Evolutionary conservation across 495 filamentous ascomycete genomes (phyloP).

Genomic region (Penicillium riverlandense): DNA sequence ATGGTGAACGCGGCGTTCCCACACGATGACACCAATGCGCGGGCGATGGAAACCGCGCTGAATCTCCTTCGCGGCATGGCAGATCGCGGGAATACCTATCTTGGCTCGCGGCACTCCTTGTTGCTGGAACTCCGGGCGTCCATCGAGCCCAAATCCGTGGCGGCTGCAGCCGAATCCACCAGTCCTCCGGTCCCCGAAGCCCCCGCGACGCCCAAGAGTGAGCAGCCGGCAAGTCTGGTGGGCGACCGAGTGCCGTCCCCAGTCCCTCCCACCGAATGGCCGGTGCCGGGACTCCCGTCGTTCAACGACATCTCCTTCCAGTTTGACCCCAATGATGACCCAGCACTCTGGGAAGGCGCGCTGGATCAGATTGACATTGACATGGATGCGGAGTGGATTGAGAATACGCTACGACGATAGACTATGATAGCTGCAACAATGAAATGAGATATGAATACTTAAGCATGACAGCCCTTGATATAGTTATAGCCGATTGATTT

Average conservation of each 20-base stretch:
- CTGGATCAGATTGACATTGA: constrained; percentile 32
- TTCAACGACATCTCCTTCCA: constrained; percentile 28
- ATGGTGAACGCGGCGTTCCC: constrained; percentile 46
- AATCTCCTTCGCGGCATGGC: constrained; percentile 38
- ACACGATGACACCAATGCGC: constrained; percentile 24
- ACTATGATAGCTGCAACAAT: background rate
- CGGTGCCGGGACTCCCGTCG: constrained; percentile 15
- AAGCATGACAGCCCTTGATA: too few species aligned
- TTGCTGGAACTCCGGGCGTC: constrained; percentile 27
- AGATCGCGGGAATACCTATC: constrained; percentile 39
- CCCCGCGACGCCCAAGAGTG: constrained; percentile 12
- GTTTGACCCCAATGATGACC: constrained; percentile 30
- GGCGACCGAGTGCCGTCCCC: background rate
- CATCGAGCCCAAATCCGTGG: constrained; percentile 13
- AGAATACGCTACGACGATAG: constrained; percentile 23
- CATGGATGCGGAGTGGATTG: constrained; percentile 37
- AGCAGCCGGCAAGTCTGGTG: constrained; percentile 5
- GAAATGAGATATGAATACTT: too few species aligned
- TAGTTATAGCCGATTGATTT: too few species aligned
- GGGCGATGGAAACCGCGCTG: constrained; percentile 36
- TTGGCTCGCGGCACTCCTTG: constrained; percentile 33
- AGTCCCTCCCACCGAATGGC: constrained; percentile 12
- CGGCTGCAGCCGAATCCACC: background rate
- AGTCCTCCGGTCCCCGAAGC: background rate
- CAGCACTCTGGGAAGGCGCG: constrained; percentile 31